Conservation (phyloP, 768 basidiomycete genomes). For the Pisolithus tinctorius region DNA sequence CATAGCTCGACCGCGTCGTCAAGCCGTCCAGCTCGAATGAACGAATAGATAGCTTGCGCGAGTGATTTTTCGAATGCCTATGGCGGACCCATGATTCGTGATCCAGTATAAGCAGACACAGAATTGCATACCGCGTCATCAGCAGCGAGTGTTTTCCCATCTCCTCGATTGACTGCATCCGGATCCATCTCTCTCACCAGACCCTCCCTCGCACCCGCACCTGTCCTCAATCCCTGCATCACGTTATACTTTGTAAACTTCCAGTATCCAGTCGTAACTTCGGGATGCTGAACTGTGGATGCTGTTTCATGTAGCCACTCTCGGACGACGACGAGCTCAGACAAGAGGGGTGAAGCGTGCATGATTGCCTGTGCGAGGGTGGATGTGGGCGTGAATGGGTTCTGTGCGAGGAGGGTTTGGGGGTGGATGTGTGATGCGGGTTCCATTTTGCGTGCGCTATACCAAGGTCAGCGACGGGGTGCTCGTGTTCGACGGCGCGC, state of each 20-base stretch:
- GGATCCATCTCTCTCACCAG: constrained; percentile 73
- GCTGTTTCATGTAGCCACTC: constrained; percentile 86
- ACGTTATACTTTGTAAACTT: constrained; percentile 73
- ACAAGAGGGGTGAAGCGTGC: constrained; percentile 56
- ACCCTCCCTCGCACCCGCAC: constrained; percentile 36
- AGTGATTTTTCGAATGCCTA: constrained; percentile 80
- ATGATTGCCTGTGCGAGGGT: constrained; percentile 72
- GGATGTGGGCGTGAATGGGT: constrained; percentile 78
- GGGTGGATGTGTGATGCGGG: constrained; percentile 41
- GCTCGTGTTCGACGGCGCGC: not conserved
- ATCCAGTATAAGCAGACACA: not conserved
- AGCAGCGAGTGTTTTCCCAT: constrained; percentile 52
- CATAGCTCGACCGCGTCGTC: constrained; percentile 83
- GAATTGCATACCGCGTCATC: constrained; percentile 65
- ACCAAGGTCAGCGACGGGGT: not conserved
- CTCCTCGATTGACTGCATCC: constrained; percentile 62
- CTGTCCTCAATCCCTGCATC: constrained; percentile 56
- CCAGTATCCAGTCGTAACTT: constrained; percentile 78
- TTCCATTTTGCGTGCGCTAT: constrained; percentile 65
- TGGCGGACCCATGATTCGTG: not conserved
- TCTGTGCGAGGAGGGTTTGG: constrained; percentile 50
- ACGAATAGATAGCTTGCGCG: constrained; percentile 70
- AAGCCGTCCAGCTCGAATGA: constrained; percentile 77
- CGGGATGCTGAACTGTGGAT: constrained; percentile 50
- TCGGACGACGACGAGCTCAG: constrained; percentile 75